phyloP scores from a whole-genome alignment of 768 basidiomycete genomes.

The Lactarius quietus region DNA sequence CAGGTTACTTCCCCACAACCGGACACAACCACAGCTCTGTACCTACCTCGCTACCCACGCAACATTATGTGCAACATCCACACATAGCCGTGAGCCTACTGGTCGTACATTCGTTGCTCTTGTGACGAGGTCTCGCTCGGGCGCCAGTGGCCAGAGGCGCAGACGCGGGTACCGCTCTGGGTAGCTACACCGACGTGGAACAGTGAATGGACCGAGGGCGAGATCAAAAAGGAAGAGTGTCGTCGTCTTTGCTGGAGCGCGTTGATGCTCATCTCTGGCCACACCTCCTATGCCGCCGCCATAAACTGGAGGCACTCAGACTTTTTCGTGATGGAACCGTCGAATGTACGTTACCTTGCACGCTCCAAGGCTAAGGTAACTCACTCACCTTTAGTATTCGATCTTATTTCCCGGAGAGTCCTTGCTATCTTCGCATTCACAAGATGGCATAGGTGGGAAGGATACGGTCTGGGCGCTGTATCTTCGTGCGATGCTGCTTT shows the following conservation, averaged over 20 bases:
- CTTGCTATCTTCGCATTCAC: slow-evolving; percentile 36
- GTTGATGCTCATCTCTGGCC: slow-evolving; percentile 58
- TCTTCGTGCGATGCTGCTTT: slow-evolving; percentile 64
- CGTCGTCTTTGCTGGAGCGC: slow-evolving; percentile 73
- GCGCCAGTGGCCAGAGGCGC: slow-evolving; percentile 46
- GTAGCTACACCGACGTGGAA: slow-evolving; percentile 62
- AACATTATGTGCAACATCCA: slow-evolving; percentile 4
- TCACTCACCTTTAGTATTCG: slow-evolving; percentile 46
- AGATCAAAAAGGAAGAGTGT: slow-evolving; percentile 67
- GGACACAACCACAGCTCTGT: neutral
- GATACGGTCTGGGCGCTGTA: slow-evolving; percentile 75
- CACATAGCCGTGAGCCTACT: neutral
- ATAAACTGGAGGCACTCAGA: slow-evolving; percentile 36
- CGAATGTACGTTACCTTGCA: slow-evolving; percentile 52
- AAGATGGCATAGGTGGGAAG: slow-evolving; percentile 41
- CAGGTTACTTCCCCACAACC: neutral
- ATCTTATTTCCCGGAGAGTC: slow-evolving; percentile 77
- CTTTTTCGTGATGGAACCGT: slow-evolving; percentile 57
- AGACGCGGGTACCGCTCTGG: slow-evolving; percentile 61
- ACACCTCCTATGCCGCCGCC: slow-evolving; percentile 57
- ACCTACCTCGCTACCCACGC: neutral
- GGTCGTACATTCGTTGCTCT: slow-evolving; percentile 34
- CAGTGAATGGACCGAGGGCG: slow-evolving; percentile 51
- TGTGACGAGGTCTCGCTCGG: slow-evolving; percentile 51
- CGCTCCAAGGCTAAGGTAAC: neutral